phyloP scores from a whole-genome alignment of 768 basidiomycete genomes.

The Suillus subalutaceus region DNA sequence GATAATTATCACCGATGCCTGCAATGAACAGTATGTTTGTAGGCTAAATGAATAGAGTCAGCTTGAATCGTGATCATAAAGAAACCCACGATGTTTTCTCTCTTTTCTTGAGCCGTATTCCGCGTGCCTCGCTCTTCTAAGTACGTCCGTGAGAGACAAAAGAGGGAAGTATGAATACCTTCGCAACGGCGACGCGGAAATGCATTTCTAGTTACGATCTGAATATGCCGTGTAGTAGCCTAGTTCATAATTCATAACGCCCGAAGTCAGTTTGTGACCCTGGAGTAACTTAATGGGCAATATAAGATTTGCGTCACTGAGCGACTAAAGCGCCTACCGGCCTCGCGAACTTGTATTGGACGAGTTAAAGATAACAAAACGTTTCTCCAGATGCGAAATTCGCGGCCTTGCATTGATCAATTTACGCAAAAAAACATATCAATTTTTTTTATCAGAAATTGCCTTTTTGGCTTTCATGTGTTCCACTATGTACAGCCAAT shows the following conservation, averaged over 20 bases:
- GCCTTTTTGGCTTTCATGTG: background rate
- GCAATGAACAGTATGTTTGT: too few species aligned
- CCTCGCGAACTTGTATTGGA: background rate
- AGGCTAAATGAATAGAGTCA: slow-evolving; percentile 8
- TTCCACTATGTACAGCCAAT: background rate
- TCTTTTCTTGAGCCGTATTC: slow-evolving; percentile 14
- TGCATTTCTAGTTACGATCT: slow-evolving; percentile 3
- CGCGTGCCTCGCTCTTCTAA: slow-evolving; percentile 21
- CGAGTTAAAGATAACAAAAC: background rate
- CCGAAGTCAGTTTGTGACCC: background rate
- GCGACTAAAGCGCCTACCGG: background rate
- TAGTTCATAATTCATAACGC: background rate
- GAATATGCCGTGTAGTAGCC: slow-evolving; percentile 1
- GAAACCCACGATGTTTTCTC: slow-evolving; percentile 22
- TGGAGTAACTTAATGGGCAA: background rate
- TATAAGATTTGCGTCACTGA: background rate
- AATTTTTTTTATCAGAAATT: background rate
- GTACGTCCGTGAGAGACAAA: slow-evolving; percentile 16
- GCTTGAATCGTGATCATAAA: slow-evolving; percentile 7
- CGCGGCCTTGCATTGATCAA: background rate
- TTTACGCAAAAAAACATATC: background rate
- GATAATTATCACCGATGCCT: slow-evolving; percentile 9
- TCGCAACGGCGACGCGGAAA: slow-evolving; percentile 6
- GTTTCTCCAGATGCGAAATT: background rate
- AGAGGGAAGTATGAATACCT: slow-evolving; percentile 8